These are phyloP conservation scores for Paxillus involutus DNA, from an alignment of 768 basidiomycete genomes.

Conservation along the genomic window DNA sequence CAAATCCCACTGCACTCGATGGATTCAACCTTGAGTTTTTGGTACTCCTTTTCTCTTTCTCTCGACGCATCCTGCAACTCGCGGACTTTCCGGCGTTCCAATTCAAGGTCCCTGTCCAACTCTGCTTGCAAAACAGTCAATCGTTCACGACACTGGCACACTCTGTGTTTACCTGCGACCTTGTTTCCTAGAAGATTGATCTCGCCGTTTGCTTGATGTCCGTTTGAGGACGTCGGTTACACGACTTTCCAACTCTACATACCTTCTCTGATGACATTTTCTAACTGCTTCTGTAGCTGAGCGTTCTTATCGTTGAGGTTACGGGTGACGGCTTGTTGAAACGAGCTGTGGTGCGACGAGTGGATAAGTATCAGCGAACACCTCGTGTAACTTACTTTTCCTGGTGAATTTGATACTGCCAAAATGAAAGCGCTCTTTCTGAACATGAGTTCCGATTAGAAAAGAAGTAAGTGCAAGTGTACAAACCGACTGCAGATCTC, in stretches of 20 bases:
- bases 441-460: conserved; percentile 2
- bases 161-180: conserved; percentile 47
- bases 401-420: conserved; percentile 89
- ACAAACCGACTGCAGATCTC: conserved; percentile 79
- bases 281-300: conserved; percentile 81
- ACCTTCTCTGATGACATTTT: conserved; percentile 87
- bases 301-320: conserved; percentile 82
- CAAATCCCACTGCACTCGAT: background rate
- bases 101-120: conserved; percentile 75
- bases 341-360: conserved; percentile 39
- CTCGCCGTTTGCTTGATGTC: conserved; percentile 67
- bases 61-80: conserved; percentile 73
- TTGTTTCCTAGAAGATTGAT: conserved; percentile 70
- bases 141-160: background rate
- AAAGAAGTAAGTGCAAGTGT: background rate
- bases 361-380: background rate
- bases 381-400: conserved; percentile 54
- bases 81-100: conserved; percentile 71
- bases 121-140: conserved; percentile 41
- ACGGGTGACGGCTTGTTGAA: conserved; percentile 80
- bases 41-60: conserved; percentile 85
- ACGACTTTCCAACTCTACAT: background rate
- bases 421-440: conserved; percentile 77
- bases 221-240: background rate
- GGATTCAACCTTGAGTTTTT: conserved; percentile 69